Conservation (phyloP, 306 rosid species). For the Cucumis melo region DNA sequence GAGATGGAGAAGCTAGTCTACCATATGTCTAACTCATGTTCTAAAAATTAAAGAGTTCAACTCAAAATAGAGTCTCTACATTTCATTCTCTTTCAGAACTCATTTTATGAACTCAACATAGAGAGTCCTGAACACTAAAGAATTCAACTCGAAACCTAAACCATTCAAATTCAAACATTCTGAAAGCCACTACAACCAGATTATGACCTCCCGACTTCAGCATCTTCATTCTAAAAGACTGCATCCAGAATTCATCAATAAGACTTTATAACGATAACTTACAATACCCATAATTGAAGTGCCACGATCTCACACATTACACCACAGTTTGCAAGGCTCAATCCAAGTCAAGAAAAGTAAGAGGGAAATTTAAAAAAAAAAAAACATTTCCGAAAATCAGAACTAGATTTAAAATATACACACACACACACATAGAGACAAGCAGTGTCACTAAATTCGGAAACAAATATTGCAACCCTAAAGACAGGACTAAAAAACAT, state of each 20-base stretch:
- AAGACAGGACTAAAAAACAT: neutral
- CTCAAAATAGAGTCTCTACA: neutral
- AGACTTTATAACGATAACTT: neutral
- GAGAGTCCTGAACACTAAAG: neutral
- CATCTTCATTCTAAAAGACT: neutral
- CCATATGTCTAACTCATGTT: neutral
- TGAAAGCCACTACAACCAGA: neutral
- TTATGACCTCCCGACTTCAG: neutral
- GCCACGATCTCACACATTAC: neutral
- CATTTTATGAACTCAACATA: neutral
- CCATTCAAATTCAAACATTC: neutral
- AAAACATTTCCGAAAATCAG: neutral
- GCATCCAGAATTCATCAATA: neutral
- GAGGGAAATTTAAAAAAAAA: neutral
- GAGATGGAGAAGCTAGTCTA: neutral
- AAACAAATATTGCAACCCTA: conserved; percentile 12
- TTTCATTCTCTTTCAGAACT: neutral
- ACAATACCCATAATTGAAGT: neutral
- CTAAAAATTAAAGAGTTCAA: neutral
- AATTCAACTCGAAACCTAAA: neutral
- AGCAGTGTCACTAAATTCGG: neutral
- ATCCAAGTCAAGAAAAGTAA: neutral
- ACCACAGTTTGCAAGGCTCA: neutral
- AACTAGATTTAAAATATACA: neutral
- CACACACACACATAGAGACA: no score